These are phyloP conservation scores for Boletus rubropictus DNA, from an alignment of 768 basidiomycete genomes.

Conservation along the genomic window DNA sequence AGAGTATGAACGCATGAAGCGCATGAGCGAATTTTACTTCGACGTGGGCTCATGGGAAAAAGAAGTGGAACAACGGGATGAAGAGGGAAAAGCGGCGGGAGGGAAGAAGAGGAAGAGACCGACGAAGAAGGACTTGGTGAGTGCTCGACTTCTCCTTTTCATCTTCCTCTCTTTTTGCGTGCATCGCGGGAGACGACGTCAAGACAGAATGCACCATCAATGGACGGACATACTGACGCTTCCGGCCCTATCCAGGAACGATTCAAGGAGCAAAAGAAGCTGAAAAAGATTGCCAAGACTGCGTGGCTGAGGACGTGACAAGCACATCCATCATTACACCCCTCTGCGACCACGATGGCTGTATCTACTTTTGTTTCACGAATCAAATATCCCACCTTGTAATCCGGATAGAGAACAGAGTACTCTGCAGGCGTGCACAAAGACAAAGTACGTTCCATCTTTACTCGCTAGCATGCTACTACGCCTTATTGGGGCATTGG, in stretches of 20 bases:
- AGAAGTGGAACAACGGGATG: constrained; percentile 48
- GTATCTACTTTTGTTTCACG: constrained; percentile 1
- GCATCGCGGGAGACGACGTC: constrained; percentile 18
- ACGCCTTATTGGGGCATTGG: too few species aligned
- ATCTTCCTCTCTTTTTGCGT: constrained; percentile 15
- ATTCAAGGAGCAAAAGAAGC: constrained; percentile 75
- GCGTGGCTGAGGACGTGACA: constrained; percentile 69
- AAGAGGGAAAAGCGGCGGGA: constrained; percentile 45
- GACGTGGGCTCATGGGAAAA: constrained; percentile 77
- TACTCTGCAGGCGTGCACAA: not conserved
- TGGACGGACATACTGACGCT: constrained; percentile 25
- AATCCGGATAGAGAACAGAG: too few species aligned
- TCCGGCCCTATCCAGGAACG: constrained; percentile 50
- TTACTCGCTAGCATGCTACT: not conserved
- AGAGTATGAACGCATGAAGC: constrained; percentile 69
- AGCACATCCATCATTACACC: not conserved
- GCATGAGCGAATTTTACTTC: constrained; percentile 88
- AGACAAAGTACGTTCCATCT: too few species aligned
- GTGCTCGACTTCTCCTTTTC: constrained; percentile 28
- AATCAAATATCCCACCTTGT: constrained; percentile 1
- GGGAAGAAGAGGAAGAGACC: constrained; percentile 74
- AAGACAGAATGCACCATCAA: constrained; percentile 15
- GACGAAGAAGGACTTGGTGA: constrained; percentile 78
- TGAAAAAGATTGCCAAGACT: constrained; percentile 83
- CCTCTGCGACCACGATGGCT: not conserved